Base-by-base conservation (phyloP, 2,329 filamentous ascomycete species). In the Oidium heveae region DNA sequence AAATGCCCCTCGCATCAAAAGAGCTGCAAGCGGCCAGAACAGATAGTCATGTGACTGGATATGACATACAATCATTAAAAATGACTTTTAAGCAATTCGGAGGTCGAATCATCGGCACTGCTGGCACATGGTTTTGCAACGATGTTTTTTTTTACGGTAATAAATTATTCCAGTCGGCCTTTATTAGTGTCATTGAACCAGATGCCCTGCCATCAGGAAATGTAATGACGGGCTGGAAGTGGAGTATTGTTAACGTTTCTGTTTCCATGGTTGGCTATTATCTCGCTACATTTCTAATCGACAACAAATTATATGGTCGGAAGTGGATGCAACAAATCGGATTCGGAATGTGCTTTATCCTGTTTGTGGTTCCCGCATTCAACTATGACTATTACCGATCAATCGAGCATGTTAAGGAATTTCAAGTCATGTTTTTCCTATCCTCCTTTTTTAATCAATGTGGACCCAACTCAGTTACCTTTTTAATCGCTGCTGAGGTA, bases 361-460 rank as follows among this genome's bases (percentile, higher is more conserved):
- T 93, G 68, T 96, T 96, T 69, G 74, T 94, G 65, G 76, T 95
- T 44, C 89, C 89, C 1, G 88, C 83, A 49, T 94, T 94, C 75
- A 73, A 86, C 65, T 94, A 81, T 71, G 67, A 84, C 0, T 87
- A 91, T 76, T 95, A 87, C 72, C 86, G 77, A 20, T 73, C 72
- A 52, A 70, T 74, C 0, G 72, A 72, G 6, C 78, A 86, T 62
- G 82, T 95, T 66, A 80, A 86, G 64, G 72, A 75, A n/a, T 96
- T 96, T 80, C 88, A 95, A 72, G 80, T 88, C 65, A 94, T 96
- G 86, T 95, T 95, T 75, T 95, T 94, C 71, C 68, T 96, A 61
- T 94, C 86, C 8, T 94, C 86, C 24, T 96, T 96, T 74, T 96
- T 96, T 80, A 95, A 95, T 75, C 89, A 96, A 67, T 96, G 96